Conservation (phyloP, 208 protist genomes). For the Acanthamoeba sp. region DNA sequence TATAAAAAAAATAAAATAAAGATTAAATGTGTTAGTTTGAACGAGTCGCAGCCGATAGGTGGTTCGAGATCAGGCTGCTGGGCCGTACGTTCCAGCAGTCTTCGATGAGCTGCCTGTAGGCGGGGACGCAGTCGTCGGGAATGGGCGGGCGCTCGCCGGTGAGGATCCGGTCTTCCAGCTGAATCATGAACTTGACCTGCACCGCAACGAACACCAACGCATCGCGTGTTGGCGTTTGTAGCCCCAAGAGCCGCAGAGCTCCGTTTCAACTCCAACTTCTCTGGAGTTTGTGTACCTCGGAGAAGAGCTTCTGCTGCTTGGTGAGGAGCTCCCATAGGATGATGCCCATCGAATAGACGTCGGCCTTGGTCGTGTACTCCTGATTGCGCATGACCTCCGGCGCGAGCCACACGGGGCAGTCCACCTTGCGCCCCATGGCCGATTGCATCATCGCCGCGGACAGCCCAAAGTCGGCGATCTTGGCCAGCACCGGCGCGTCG, state of each 20-base stretch:
- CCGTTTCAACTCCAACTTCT: too few relatives aligned
- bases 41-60: background rate
- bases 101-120: constrained; percentile 33
- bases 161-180: constrained; percentile 58
- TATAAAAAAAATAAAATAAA: too few relatives aligned
- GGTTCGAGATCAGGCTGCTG: background rate
- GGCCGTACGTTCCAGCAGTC: constrained; percentile 15
- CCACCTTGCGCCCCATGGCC: constrained; percentile 13
- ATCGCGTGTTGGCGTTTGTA: too few relatives aligned
- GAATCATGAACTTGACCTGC: constrained; percentile 65
- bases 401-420: constrained; percentile 28
- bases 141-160: constrained; percentile 47
- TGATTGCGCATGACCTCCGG: constrained; percentile 40
- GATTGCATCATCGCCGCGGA: constrained; percentile 11
- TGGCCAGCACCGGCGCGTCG: background rate
- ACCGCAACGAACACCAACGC: too few relatives aligned
- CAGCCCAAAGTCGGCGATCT: constrained; percentile 35
- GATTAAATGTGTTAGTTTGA: too few relatives aligned
- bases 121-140: constrained; percentile 27
- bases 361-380: constrained; percentile 78
- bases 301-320: constrained; percentile 2
- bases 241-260: too few relatives aligned
- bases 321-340: constrained; percentile 82
- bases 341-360: constrained; percentile 82
- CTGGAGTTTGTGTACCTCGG: background rate